A percentile compares a stretch with the other conserved stretches of the same genome.
Evolutionary conservation across 805 yeast genomes (phyloP).

Genomic region (Ogataea henricii): DNA sequence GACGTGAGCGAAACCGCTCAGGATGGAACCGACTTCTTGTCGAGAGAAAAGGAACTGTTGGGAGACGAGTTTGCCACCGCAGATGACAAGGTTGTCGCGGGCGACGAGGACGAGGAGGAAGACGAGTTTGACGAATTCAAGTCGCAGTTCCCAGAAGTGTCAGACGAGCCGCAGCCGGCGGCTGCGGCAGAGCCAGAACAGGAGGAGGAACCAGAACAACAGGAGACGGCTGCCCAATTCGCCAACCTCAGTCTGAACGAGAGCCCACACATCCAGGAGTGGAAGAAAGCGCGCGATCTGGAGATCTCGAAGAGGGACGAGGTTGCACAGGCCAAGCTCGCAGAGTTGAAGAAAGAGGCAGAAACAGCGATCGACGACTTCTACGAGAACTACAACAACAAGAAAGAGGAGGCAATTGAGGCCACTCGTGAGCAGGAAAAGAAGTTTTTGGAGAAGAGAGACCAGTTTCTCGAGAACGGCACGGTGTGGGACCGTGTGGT

Average conservation of each 20-base stretch:
- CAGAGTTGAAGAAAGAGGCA: conserved; percentile 73
- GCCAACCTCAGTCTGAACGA: conserved; percentile 43
- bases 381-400: conserved; percentile 85
- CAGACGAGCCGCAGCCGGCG: conserved; percentile 22
- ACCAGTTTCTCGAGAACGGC: conserved; percentile 53
- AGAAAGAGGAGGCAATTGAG: conserved; percentile 69
- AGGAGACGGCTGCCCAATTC: conserved; percentile 35
- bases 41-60: conserved; percentile 66
- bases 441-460: conserved; percentile 72
- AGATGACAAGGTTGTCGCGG: conserved; percentile 52
- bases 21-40: conserved; percentile 50
- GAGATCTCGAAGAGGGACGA: conserved; percentile 82
- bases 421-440: conserved; percentile 68
- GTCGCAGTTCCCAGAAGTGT: conserved; percentile 63
- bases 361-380: conserved; percentile 84
- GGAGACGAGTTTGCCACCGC: conserved; percentile 75
- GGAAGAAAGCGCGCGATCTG: conserved; percentile 80
- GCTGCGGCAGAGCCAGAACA: conserved; percentile 14
- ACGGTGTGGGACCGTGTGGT: conserved; percentile 59
- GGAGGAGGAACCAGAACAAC: conserved; percentile 11
- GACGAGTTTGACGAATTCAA: conserved; percentile 61
- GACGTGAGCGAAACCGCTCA: conserved; percentile 42
- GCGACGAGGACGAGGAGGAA: conserved; percentile 44
- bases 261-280: conserved; percentile 64
- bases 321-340: conserved; percentile 61